Base-by-base conservation (phyloP, 495 filamentous ascomycete species). In the Podospora anserina region DNA sequence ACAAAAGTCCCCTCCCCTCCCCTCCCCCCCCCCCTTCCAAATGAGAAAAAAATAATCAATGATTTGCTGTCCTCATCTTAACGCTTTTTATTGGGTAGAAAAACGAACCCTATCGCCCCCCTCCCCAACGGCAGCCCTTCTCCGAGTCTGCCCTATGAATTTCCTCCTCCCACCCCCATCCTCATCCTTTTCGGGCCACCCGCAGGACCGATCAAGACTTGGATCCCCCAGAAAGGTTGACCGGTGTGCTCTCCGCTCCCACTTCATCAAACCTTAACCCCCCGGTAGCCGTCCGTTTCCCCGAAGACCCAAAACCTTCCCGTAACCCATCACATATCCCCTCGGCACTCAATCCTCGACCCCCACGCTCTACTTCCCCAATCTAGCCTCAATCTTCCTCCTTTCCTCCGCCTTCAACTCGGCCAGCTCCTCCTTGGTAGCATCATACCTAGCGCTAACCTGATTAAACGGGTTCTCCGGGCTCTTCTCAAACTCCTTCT, bases 381-480 rank as follows among this genome's bases (percentile, higher is more conserved):
- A 79, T 71, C 92, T 86, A 67, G 76, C 73, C 84, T 97, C 94
- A 68, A 89, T 86, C 86, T 88, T 94, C 73, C 75, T 78, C 79
- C 82, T 89, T 87, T 97, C 93, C 62, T 80, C 73, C 61, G 89
- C 82, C 77, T 81, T 84, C 44, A 92, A 76, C 66, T 85, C 83
- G 67, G 83, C 83, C 54, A 97, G 78, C 79, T 98, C 95, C 11
- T 94, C 91, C 81, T 86, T 90, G 28, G 86, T 86, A 53, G 90
- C 88, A 78, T 99, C 89, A 77, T 92, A 91, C 20, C 79, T 77
- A 7, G 88, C 90, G 67, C 84, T 83, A 16, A 86, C 87, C 73
- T 96, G 92, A 78, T 95, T 96, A 77, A 96, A 94, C 54, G 95
- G 95, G 76, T 98, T 98, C 76, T 98, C 95, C 4, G 89, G 88